Evolutionary conservation across 1,284 basidiomycete genomes (phyloP).

Genomic region (Vanrija sp.): DNA sequence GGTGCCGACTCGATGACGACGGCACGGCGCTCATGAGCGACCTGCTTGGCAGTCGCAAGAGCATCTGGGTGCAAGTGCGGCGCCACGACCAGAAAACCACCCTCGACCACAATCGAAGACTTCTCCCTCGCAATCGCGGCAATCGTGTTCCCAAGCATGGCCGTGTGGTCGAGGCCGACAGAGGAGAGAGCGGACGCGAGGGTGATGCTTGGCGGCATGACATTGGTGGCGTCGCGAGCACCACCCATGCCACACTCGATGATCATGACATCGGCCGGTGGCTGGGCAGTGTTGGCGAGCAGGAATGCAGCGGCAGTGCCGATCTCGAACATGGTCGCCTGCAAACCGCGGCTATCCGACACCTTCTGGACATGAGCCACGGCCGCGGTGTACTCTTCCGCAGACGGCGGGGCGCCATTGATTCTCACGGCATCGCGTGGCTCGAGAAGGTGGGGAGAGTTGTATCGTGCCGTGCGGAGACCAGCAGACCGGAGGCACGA

Average conservation of each 20-base stretch:
- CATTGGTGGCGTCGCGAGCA: conserved; percentile 86
- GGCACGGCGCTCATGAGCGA: conserved; percentile 46
- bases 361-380: conserved; percentile 56
- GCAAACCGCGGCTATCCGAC: conserved; percentile 53
- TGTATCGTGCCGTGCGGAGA: conserved; percentile 75
- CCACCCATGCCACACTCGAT: conserved; percentile 97
- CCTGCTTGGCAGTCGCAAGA: conserved; percentile 46
- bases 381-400: conserved; percentile 55
- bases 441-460: conserved; percentile 83
- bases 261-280: conserved; percentile 69
- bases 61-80: conserved; percentile 61
- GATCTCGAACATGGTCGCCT: conserved; percentile 75
- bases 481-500: conserved; percentile 63
- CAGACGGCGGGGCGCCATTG: conserved; percentile 58
- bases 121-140: conserved; percentile 77
- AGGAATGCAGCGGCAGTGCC: conserved; percentile 71
- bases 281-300: conserved; percentile 61
- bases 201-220: conserved; percentile 65
- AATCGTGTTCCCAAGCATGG: conserved; percentile 75
- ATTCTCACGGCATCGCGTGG: conserved; percentile 74
- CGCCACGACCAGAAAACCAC: conserved; percentile 70
- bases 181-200: conserved; percentile 76
- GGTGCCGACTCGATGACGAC: conserved; percentile 24
- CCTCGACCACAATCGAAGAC: conserved; percentile 68
- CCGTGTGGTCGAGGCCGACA: conserved; percentile 90